Conservation (phyloP, 352 stramenopile genomes). For the Phytophthora cajani region DNA sequence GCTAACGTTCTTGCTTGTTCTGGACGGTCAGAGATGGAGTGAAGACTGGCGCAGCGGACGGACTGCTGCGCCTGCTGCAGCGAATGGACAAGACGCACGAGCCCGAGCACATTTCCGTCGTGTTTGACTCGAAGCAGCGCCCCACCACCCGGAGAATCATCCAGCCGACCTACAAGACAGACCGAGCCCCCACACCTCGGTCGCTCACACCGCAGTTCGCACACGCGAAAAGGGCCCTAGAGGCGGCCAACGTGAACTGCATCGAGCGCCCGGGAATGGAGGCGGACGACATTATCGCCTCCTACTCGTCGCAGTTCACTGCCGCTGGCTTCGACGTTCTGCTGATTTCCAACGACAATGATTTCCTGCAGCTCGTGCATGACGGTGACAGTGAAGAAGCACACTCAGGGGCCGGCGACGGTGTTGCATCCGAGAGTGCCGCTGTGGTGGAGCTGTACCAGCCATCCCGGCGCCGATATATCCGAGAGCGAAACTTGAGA, state of each 20-base stretch:
- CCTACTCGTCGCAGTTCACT: constrained; percentile 54
- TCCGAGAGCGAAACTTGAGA: constrained; percentile 66
- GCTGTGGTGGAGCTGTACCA: constrained; percentile 72
- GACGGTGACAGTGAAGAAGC: constrained; percentile 14
- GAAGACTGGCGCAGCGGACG: constrained; percentile 51
- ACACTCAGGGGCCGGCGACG: background rate
- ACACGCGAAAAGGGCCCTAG: constrained; percentile 43
- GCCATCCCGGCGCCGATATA: constrained; percentile 71
- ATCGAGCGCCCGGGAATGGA: constrained; percentile 60
- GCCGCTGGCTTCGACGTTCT: constrained; percentile 59
- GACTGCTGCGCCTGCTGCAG: constrained; percentile 48
- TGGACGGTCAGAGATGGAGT: constrained; percentile 35
- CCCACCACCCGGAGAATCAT: constrained; percentile 53
- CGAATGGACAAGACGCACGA: constrained; percentile 58
- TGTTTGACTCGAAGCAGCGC: constrained; percentile 63
- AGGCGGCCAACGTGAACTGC: constrained; percentile 46
- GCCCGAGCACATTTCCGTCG: constrained; percentile 60
- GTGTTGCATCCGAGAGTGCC: background rate
- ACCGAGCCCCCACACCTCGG: constrained; percentile 43
- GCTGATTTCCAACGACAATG: constrained; percentile 76
- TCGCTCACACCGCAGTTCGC: constrained; percentile 53
- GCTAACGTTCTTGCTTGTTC: constrained; percentile 1
- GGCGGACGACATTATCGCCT: constrained; percentile 75
- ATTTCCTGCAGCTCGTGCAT: constrained; percentile 70
- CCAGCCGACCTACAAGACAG: constrained; percentile 62